Evolutionary conservation across 371 early-diverging fungal species (phyloP).

Genomic region (Mortierella sp.): DNA sequence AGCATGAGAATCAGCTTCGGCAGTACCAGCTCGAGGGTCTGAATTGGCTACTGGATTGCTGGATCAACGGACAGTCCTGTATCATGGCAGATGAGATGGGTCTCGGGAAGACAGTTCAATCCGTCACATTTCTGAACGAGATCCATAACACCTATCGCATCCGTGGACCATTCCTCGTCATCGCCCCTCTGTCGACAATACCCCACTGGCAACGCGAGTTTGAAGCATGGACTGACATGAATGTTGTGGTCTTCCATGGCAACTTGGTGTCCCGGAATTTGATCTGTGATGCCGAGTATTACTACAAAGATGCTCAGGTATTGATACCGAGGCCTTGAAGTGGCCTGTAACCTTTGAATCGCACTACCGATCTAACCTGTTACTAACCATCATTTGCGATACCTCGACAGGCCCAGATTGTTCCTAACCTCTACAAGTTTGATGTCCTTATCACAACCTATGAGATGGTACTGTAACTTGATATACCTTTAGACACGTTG

Average conservation of each 20-base stretch:
- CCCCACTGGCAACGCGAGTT: slow-evolving; percentile 84
- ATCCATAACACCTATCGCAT: slow-evolving; percentile 70
- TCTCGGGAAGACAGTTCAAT: slow-evolving; percentile 88
- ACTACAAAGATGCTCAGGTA: slow-evolving; percentile 65
- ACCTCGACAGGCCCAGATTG: slow-evolving; percentile 26
- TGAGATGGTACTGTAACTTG: slow-evolving; percentile 73
- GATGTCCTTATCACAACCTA: slow-evolving; percentile 90
- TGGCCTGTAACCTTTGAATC: background rate
- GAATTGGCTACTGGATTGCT: slow-evolving; percentile 81
- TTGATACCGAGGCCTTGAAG: background rate
- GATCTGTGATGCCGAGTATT: slow-evolving; percentile 78
- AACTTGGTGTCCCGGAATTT: slow-evolving; percentile 64
- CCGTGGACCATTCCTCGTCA: slow-evolving; percentile 77
- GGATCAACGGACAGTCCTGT: slow-evolving; percentile 68
- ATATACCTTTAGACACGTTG: no score
- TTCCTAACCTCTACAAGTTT: slow-evolving; percentile 70
- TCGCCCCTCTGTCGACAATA: slow-evolving; percentile 83
- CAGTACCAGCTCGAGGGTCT: slow-evolving; percentile 80
- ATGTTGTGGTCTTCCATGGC: slow-evolving; percentile 81
- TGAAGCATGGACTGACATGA: slow-evolving; percentile 79
- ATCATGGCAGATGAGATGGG: slow-evolving; percentile 93
- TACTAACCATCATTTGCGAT: background rate
- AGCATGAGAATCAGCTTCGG: slow-evolving; percentile 76
- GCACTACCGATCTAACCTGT: background rate
- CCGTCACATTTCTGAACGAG: slow-evolving; percentile 76